Conservation (phyloP, 2,329 filamentous ascomycete species). For the Trichoderma polysporum region DNA sequence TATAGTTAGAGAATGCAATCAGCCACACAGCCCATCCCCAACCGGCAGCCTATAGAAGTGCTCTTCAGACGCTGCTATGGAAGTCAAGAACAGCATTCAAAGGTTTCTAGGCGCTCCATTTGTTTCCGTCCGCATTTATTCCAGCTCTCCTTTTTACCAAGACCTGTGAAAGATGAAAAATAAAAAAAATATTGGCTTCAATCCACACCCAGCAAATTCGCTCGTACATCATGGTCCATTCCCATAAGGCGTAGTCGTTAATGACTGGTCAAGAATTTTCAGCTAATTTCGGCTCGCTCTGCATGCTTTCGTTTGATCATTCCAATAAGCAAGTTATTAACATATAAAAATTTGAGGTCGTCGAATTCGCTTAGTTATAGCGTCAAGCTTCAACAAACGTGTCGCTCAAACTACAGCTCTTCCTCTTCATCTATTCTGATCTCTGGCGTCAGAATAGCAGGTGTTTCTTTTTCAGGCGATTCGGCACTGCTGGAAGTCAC, state of each 20-base stretch:
- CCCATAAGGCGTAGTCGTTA: background rate
- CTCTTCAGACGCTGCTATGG: background rate
- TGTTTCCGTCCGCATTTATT: conserved; percentile 9
- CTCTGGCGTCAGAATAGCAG: conserved; percentile 28
- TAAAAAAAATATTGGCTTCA: conserved; percentile 10
- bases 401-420: conserved; percentile 36
- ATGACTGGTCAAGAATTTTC: background rate
- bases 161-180: background rate
- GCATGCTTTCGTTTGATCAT: conserved; percentile 13
- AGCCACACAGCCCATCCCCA: conserved; percentile 1
- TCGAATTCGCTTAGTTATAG: background rate
- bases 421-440: conserved; percentile 40
- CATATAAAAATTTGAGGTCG: background rate
- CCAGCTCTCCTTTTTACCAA: conserved; percentile 17
- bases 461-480: conserved; percentile 26
- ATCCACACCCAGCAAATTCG: conserved; percentile 5
- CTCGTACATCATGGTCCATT: conserved; percentile 22
- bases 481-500: conserved; percentile 29
- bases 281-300: background rate
- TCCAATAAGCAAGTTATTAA: conserved; percentile 15
- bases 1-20: conserved; percentile 17
- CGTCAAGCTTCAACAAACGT: background rate
- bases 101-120: background rate
- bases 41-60: background rate
- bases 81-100: background rate